A percentile compares a stretch with the other conserved stretches of the same genome.
Evolutionary conservation across 306 rosid genomes (phyloP).

Genomic region (Neltuma alba): DNA sequence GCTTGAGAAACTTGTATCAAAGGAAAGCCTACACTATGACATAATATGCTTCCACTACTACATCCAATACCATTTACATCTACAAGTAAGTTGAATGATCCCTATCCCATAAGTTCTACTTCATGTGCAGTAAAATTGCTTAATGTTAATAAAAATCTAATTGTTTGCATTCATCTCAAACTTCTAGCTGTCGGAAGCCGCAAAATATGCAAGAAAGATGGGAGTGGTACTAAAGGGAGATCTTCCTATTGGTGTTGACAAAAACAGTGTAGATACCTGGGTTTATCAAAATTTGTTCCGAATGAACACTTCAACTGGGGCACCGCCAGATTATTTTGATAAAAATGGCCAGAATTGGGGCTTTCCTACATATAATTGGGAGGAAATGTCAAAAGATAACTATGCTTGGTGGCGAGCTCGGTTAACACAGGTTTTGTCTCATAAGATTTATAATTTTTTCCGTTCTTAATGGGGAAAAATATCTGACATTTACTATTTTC

Average conservation of each 20-base stretch:
- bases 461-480: slow-evolving; percentile 13
- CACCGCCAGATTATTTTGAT: slow-evolving; percentile 99
- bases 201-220: slow-evolving; percentile 81
- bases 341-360: slow-evolving; percentile 99
- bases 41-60: slow-evolving; percentile 89
- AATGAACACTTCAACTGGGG: slow-evolving; percentile 96
- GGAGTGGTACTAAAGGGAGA: slow-evolving; percentile 97
- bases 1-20: slow-evolving; percentile 89
- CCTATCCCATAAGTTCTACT: slow-evolving; percentile 24
- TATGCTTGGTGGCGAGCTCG: slow-evolving; percentile 98
- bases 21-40: slow-evolving; percentile 76
- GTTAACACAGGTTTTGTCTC: slow-evolving; percentile 79
- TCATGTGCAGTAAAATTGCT: slow-evolving; percentile 18
- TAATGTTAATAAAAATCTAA: slow-evolving; percentile 19
- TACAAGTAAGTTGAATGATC: slow-evolving; percentile 63
- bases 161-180: slow-evolving; percentile 35
- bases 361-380: slow-evolving; percentile 98
- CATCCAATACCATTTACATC: slow-evolving; percentile 86
- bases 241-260: slow-evolving; percentile 96
- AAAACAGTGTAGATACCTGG: slow-evolving; percentile 98
- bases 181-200: slow-evolving; percentile 81
- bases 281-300: slow-evolving; percentile 89
- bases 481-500: slow-evolving; percentile 34
- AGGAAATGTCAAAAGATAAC: slow-evolving; percentile 95
- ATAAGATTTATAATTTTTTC: slow-evolving; percentile 6